A percentile compares a stretch with the other conserved stretches of the same genome.
These are phyloP conservation scores for Fraxinus angustifolia DNA, from an alignment of 305 asterid species.

Conservation along the genomic window DNA sequence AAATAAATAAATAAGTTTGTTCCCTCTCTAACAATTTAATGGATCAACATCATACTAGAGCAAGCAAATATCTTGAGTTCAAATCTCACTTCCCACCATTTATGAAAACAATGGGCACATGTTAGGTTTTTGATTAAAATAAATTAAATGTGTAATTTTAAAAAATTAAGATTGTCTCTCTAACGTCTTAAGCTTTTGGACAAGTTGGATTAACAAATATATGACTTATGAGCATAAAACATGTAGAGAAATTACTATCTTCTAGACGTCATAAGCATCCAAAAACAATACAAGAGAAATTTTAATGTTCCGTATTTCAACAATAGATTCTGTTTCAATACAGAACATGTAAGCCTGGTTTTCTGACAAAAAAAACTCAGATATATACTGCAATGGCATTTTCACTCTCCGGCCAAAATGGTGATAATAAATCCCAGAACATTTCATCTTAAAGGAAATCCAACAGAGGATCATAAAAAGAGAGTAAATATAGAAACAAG, in stretches of 20 bases:
- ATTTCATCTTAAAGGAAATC: background rate
- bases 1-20: background rate
- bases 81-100: background rate
- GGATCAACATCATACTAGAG: background rate
- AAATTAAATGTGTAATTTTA: background rate
- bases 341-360: background rate
- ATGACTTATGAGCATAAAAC: background rate
- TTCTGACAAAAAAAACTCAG: background rate
- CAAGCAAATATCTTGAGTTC: background rate
- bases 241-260: conserved; percentile 2
- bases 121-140: background rate
- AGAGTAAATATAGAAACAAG: background rate
- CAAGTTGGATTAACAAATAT: background rate
- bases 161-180: background rate
- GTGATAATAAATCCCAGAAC: background rate
- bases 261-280: conserved; percentile 13
- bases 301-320: background rate
- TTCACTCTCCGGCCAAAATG: background rate
- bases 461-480: background rate
- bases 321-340: background rate
- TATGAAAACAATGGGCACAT: background rate
- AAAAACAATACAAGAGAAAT: conserved; percentile 1
- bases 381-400: background rate
- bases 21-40: background rate
- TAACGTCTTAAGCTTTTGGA: background rate